Evolutionary conservation across 108 stramenopile genomes (phyloP).

Genomic region (Discostella stelligeroides): DNA sequence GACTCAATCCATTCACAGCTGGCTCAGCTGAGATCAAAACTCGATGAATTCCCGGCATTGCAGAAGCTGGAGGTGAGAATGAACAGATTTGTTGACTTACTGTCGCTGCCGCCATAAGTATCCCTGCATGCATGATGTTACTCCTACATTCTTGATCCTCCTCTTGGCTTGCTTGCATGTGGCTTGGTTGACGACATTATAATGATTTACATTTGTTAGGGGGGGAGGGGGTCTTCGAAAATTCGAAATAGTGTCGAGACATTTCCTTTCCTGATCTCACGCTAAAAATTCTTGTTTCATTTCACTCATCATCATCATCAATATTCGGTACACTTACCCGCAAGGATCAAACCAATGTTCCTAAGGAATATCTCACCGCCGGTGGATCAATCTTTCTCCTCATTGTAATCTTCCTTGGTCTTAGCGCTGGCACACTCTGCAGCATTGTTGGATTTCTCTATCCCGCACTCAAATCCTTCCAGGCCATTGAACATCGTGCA

Average conservation of each 20-base stretch:
- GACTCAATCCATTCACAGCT: conserved; percentile 67
- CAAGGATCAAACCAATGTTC: conserved; percentile 72
- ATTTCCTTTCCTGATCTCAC: too few species aligned
- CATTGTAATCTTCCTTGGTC: conserved; percentile 69
- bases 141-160: neutral
- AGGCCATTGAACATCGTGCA: conserved; percentile 73
- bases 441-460: conserved; percentile 89
- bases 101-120: neutral
- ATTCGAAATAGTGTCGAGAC: too few species aligned
- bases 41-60: conserved; percentile 69
- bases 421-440: conserved; percentile 75
- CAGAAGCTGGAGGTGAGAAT: conserved; percentile 82
- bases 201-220: too few species aligned
- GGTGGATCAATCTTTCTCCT: conserved; percentile 47
- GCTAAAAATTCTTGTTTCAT: too few species aligned
- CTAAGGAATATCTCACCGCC: conserved; percentile 78
- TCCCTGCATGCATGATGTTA: neutral
- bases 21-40: conserved; percentile 58
- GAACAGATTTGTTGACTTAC: too few species aligned
- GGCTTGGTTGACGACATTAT: too few species aligned
- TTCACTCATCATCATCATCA: neutral
- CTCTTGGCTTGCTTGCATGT: too few species aligned
- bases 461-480: conserved; percentile 86
- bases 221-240: too few species aligned
- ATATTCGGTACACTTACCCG: neutral